phyloP scores from a whole-genome alignment of 768 basidiomycete species.

The Calocybe cyanea region DNA sequence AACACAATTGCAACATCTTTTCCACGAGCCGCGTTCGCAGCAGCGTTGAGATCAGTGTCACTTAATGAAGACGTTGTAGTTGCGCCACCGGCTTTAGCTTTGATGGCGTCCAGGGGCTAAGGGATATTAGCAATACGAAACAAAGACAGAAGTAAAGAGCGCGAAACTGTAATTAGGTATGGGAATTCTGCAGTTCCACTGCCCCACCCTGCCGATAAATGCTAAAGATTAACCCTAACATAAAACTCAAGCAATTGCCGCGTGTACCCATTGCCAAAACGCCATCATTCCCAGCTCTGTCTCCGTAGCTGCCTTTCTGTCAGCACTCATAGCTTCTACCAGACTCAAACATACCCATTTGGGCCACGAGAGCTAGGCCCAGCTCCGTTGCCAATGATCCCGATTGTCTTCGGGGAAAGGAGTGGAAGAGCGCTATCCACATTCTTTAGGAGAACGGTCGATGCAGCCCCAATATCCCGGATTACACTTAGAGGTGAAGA shows the following conservation, averaged over 20 bases:
- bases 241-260: slow-evolving; percentile 14
- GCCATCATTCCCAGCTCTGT: slow-evolving; percentile 54
- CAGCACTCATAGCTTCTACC: background rate
- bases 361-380: slow-evolving; percentile 49
- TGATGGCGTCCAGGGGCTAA: slow-evolving; percentile 45
- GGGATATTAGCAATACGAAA: background rate
- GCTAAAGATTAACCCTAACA: background rate
- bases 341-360: slow-evolving; percentile 40
- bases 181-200: slow-evolving; percentile 50
- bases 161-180: slow-evolving; percentile 43
- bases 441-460: slow-evolving; percentile 65
- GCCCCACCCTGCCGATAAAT: slow-evolving; percentile 42
- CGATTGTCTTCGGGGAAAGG: slow-evolving; percentile 43
- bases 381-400: slow-evolving; percentile 57
- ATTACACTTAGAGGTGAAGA: slow-evolving; percentile 38
- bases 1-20: slow-evolving; percentile 53
- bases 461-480: slow-evolving; percentile 55
- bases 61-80: slow-evolving; percentile 43
- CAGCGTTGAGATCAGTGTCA: slow-evolving; percentile 46
- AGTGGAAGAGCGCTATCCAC: slow-evolving; percentile 40
- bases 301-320: slow-evolving; percentile 30
- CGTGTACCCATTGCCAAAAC: slow-evolving; percentile 61
- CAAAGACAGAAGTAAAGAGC: background rate
- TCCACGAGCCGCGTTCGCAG: slow-evolving; percentile 37
- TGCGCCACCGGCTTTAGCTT: slow-evolving; percentile 34